phyloP scores from a whole-genome alignment of 331 rosid genomes.

The Malus hybrid region DNA sequence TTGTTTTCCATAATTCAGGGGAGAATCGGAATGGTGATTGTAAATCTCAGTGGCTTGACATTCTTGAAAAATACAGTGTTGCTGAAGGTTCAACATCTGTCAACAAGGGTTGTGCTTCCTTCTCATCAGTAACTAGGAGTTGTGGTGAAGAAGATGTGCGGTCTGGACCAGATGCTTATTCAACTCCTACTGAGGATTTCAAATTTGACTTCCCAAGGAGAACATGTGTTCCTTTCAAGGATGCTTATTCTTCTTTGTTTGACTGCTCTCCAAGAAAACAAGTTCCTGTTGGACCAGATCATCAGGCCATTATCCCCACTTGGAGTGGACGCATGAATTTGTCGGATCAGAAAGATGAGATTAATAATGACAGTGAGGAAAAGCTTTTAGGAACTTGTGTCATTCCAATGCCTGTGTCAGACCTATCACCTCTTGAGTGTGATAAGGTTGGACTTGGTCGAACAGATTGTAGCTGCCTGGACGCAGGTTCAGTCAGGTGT shows the following conservation, averaged over 20 bases:
- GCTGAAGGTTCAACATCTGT: constrained; percentile 9
- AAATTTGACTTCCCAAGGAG: constrained; percentile 29
- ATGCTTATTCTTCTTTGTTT: constrained; percentile 11
- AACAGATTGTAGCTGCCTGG: constrained; percentile 31
- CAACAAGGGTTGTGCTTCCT: constrained; percentile 20
- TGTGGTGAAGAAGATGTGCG: constrained; percentile 35
- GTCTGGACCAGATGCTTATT: constrained; percentile 23
- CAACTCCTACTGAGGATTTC: constrained; percentile 23
- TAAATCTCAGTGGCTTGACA: constrained; percentile 40
- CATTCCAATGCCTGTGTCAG: constrained; percentile 28
- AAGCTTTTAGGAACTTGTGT: constrained; percentile 39
- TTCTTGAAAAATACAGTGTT: constrained; percentile 17
- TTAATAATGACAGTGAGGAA: constrained; percentile 20
- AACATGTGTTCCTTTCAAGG: constrained; percentile 23
- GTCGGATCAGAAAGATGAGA: constrained; percentile 2
- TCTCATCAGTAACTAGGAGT: constrained; percentile 13
- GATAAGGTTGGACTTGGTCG: constrained; percentile 22
- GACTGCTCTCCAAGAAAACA: constrained; percentile 30
- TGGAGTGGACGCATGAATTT: constrained; percentile 24
- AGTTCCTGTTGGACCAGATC: constrained; percentile 45
- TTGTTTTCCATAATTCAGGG: constrained; percentile 16
- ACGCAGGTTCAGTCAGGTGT: constrained; percentile 39
- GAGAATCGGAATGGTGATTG: constrained; percentile 24
- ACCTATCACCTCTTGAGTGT: not conserved
- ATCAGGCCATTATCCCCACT: constrained; percentile 46